Percentiles rank a stretch among this genome's conserved stretches.
Evolutionary conservation across 306 rosid species (phyloP).

Genomic region (Urtica urens): DNA sequence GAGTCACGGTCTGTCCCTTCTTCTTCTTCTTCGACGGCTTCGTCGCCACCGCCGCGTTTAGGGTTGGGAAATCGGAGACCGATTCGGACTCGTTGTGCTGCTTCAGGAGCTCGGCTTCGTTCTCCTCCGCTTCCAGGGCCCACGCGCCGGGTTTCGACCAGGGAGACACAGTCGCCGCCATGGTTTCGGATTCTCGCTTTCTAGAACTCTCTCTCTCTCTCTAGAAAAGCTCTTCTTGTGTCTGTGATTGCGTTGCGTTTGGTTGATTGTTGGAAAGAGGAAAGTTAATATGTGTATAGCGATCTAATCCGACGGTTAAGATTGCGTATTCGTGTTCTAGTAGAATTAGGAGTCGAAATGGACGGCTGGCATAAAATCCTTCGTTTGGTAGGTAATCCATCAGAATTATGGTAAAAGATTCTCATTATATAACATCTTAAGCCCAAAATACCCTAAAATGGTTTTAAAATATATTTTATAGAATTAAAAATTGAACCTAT

Average conservation of each 20-base stretch:
- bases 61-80: conserved; percentile 69
- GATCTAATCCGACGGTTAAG: conserved; percentile 15
- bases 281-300: background rate
- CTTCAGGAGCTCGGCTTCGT: conserved; percentile 64
- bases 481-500: too few relatives aligned
- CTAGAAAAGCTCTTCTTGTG: background rate
- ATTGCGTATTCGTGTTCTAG: background rate
- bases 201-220: background rate
- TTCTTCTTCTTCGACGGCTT: conserved; percentile 57
- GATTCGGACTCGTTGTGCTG: conserved; percentile 12
- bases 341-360: conserved; percentile 1
- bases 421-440: too few relatives aligned
- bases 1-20: conserved; percentile 49
- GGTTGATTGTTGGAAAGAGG: background rate
- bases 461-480: too few relatives aligned
- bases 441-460: too few relatives aligned
- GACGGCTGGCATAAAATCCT: background rate
- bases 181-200: conserved; percentile 12
- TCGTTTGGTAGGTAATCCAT: too few relatives aligned
- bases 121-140: conserved; percentile 76
- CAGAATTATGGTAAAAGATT: too few relatives aligned
- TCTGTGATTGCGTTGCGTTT: conserved; percentile 21
- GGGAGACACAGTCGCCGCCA: conserved; percentile 88
- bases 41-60: conserved; percentile 58
- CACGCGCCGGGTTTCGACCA: conserved; percentile 97